Conservation (phyloP, 2,329 filamentous ascomycete genomes). For the Fusarium buharicum region DNA sequence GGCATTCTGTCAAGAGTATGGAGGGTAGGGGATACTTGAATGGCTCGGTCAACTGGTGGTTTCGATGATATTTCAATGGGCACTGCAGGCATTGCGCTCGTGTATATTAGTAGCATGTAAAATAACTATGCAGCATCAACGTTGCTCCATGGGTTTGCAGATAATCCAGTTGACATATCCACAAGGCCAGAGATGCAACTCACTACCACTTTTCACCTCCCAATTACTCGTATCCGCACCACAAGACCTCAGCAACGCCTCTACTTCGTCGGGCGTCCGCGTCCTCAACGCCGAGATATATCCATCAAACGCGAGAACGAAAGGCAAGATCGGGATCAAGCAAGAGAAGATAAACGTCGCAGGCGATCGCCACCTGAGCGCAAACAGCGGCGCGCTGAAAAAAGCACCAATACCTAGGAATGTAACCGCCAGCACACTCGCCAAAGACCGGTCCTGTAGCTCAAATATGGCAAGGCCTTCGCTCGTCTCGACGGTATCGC, state of each 20-base stretch:
- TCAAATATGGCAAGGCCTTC: slow-evolving; percentile 79
- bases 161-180: slow-evolving; percentile 65
- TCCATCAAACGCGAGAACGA: slow-evolving; percentile 76
- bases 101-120: slow-evolving; percentile 4
- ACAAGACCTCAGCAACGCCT: slow-evolving; percentile 65
- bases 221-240: slow-evolving; percentile 57
- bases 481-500: slow-evolving; percentile 71
- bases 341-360: slow-evolving; percentile 73
- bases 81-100: neutral
- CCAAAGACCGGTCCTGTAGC: slow-evolving; percentile 72
- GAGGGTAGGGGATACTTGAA: slow-evolving; percentile 52
- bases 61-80: slow-evolving; percentile 51
- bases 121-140: slow-evolving; percentile 10
- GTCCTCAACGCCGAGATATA: slow-evolving; percentile 74
- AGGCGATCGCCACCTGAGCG: slow-evolving; percentile 63
- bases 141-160: slow-evolving; percentile 51
- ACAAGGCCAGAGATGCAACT: slow-evolving; percentile 61
- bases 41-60: slow-evolving; percentile 60
- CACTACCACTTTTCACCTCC: slow-evolving; percentile 60
- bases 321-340: slow-evolving; percentile 71
- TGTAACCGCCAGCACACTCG: slow-evolving; percentile 64
- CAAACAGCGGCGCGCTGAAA: slow-evolving; percentile 63
- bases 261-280: slow-evolving; percentile 72
- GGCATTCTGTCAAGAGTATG: slow-evolving; percentile 58
- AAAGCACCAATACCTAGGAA: slow-evolving; percentile 64